Conservation (phyloP, 257 asterid genomes). For the Primulina huaijiensis region DNA sequence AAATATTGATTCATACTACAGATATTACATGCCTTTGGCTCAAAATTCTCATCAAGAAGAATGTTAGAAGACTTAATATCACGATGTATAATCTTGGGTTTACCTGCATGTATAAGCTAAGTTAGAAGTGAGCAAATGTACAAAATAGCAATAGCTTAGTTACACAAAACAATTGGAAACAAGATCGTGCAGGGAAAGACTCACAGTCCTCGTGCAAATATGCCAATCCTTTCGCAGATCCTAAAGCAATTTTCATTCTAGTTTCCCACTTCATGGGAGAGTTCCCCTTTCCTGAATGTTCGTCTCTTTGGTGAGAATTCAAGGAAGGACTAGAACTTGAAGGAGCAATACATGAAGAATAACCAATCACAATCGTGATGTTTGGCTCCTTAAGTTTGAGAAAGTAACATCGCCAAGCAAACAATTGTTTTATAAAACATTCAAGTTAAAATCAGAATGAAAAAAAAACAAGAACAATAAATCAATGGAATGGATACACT, state of each 20-base stretch:
- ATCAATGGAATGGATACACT: not conserved
- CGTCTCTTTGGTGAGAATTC: conserved; percentile 22
- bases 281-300: conserved; percentile 53
- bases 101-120: conserved; percentile 50
- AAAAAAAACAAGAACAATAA: conserved; percentile 2
- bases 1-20: conserved; percentile 1
- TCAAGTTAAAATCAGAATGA: conserved; percentile 12
- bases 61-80: conserved; percentile 89
- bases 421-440: not conserved
- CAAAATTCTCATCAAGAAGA: conserved; percentile 72
- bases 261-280: conserved; percentile 66
- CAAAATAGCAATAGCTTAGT: conserved; percentile 8
- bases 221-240: conserved; percentile 81
- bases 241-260: conserved; percentile 75
- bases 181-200: conserved; percentile 32
- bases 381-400: conserved; percentile 19
- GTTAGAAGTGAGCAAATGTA: conserved; percentile 18
- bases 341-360: conserved; percentile 9
- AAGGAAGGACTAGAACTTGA: conserved; percentile 25
- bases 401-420: not conserved
- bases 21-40: conserved; percentile 58
- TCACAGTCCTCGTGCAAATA: conserved; percentile 85
- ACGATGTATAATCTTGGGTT: conserved; percentile 83
- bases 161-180: conserved; percentile 18
- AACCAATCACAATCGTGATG: conserved; percentile 10